A percentile compares a stretch with the other conserved stretches of the same genome.
These are phyloP conservation scores for Eremochloa ophiuroides DNA, from an alignment of 176 grass and related monocot genomes.

Conservation along the genomic window DNA sequence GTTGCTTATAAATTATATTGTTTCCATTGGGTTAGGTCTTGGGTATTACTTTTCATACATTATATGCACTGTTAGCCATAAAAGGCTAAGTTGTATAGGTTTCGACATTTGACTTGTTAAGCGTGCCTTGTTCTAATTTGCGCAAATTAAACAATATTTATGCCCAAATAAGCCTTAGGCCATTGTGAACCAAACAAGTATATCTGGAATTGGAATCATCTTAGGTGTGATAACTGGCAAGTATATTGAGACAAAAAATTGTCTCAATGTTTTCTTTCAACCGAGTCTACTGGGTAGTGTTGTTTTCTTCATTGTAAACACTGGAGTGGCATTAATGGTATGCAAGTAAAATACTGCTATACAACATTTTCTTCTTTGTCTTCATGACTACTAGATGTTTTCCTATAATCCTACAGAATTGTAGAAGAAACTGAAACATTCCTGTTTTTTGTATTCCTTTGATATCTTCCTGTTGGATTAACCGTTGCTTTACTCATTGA, in stretches of 20 bases:
- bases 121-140: not conserved
- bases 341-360: not conserved
- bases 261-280: not conserved
- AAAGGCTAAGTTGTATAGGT: not conserved
- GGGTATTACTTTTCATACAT: not conserved
- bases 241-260: not conserved
- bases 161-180: not conserved
- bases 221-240: not conserved
- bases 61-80: not conserved
- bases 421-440: not conserved
- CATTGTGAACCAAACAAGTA: not conserved
- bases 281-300: not conserved
- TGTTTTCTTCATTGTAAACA: not conserved
- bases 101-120: not conserved
- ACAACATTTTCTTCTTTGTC: not conserved
- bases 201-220: not conserved
- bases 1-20: not conserved
- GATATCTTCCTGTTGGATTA: constrained; percentile 14
- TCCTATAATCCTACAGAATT: not conserved
- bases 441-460: not conserved
- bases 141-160: not conserved
- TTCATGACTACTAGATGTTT: not conserved
- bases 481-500: constrained; percentile 33
- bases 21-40: not conserved
- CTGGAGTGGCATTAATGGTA: not conserved